phyloP scores from a whole-genome alignment of 208 protist species.

The Strigomonas culicis region DNA sequence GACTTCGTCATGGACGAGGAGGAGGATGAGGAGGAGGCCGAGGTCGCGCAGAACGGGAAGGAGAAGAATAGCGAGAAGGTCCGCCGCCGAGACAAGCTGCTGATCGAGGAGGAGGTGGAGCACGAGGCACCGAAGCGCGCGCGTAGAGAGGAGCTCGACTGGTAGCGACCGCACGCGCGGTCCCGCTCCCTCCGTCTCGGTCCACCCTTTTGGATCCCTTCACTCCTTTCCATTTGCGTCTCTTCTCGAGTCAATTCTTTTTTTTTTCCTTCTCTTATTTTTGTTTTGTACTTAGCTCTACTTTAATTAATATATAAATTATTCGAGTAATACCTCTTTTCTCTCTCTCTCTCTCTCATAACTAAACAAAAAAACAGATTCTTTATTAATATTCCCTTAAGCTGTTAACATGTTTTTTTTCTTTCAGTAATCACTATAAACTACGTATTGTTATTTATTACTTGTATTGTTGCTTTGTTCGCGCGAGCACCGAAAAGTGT shows the following conservation, averaged over 20 bases:
- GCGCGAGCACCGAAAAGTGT: no score
- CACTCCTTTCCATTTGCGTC: conserved; percentile 6
- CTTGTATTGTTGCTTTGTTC: no score
- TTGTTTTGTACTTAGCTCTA: conserved; percentile 4
- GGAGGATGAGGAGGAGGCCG: conserved; percentile 61
- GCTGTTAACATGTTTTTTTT: conserved; percentile 5
- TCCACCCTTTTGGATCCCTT: background rate
- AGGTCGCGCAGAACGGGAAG: conserved; percentile 22
- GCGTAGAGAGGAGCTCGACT: conserved; percentile 69
- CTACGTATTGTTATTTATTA: no score
- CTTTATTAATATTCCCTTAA: background rate
- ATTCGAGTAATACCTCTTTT: background rate
- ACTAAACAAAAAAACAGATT: conserved; percentile 8
- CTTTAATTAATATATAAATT: conserved; percentile 9
- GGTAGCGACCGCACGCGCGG: conserved; percentile 31
- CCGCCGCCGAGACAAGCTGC: conserved; percentile 56
- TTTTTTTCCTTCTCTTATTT: background rate
- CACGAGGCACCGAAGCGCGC: conserved; percentile 46
- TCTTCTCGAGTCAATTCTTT: conserved; percentile 1
- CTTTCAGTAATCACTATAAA: background rate
- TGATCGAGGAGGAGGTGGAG: conserved; percentile 88
- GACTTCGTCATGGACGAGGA: conserved; percentile 91
- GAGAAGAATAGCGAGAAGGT: conserved; percentile 10
- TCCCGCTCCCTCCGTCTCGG: background rate
- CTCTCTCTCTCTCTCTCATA: conserved; percentile 2